Evolutionary conservation across 2,329 filamentous ascomycete species (phyloP), one percentile per base, ranked within the genome.

Genomic region (Pyricularia grisea): DNA sequence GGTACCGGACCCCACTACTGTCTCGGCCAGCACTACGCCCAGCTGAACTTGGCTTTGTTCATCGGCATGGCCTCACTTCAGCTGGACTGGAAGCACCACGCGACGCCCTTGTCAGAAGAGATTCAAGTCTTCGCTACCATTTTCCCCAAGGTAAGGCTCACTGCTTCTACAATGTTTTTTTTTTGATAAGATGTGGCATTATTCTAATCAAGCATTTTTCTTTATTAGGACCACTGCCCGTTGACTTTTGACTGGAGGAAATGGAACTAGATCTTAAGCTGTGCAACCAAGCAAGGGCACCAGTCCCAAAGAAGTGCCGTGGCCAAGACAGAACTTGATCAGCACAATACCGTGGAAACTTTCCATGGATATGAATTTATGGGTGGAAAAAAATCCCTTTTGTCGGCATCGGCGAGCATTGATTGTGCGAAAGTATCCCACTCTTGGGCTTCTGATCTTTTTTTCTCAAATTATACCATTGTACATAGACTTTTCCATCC

Each of bases 111-210:
- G 70, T 97, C 92, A 0, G 95, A 99, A 82, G 90, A 97, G 80
- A 98, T 99, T 80, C 94, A 97, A 83, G 94, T 98, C 73, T 99
- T 98, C 81, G 95, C 95, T 60, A 97, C 93, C 31, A 97, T 99
- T 74, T 99, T 99, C 86, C 95, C 95, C 69, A 91, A 91, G 91
- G 94, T 96, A 81, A 79, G 89, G 82, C 67, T 58, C 7, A 14
- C 50, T 69, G 69, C 66, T 61, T n/a, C 30, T 67, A 67, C 31
- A 61, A 70, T n/a, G n/a, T n/a, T n/a, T 69, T 71, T 36, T 61
- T 69, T 4, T 50, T 25, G 67, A 28, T 68, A 11, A 7, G 4
- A 12, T 25, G 25, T 69, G 14, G 20, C 10, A 2, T 2, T 42
- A 1, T 27, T 17, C 67, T 55, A 71, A 20, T n/a, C 33, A 11